Conservation (phyloP, 2,329 filamentous ascomycete species). For the Cordyceps farinosa region DNA sequence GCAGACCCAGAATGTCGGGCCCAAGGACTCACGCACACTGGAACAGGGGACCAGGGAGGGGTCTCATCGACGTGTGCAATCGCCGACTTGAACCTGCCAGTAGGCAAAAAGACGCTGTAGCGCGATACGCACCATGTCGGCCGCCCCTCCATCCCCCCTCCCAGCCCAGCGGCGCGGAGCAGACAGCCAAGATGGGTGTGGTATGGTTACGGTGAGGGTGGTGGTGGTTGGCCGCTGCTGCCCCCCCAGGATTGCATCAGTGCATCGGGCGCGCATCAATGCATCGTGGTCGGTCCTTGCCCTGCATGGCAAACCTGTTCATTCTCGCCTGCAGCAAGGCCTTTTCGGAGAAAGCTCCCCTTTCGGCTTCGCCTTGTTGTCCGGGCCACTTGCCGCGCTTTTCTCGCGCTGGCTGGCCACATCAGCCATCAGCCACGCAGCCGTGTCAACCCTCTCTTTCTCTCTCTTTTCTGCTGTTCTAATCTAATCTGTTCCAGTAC, state of each 20-base stretch:
- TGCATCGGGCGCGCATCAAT: conserved; percentile 2
- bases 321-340: background rate
- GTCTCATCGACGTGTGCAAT: background rate
- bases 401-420: background rate
- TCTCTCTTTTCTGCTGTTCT: background rate
- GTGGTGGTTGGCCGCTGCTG: background rate
- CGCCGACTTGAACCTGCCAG: no score
- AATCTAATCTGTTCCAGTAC: no score
- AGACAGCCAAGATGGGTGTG: background rate
- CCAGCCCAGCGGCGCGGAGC: background rate
- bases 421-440: background rate
- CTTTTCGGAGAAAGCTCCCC: conserved; percentile 2
- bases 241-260: conserved; percentile 8
- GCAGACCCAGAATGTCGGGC: background rate
- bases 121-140: background rate
- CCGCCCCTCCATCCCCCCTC: no score
- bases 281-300: background rate
- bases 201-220: conserved; percentile 6
- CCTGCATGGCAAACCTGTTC: conserved; percentile 3
- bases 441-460: background rate
- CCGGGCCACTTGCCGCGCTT: conserved; percentile 4
- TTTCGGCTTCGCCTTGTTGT: conserved; percentile 1
- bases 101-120: background rate
- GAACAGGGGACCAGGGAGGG: background rate
- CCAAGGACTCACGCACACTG: background rate